phyloP scores from a whole-genome alignment of 352 stramenopile genomes.

The Phytophthora pini region DNA sequence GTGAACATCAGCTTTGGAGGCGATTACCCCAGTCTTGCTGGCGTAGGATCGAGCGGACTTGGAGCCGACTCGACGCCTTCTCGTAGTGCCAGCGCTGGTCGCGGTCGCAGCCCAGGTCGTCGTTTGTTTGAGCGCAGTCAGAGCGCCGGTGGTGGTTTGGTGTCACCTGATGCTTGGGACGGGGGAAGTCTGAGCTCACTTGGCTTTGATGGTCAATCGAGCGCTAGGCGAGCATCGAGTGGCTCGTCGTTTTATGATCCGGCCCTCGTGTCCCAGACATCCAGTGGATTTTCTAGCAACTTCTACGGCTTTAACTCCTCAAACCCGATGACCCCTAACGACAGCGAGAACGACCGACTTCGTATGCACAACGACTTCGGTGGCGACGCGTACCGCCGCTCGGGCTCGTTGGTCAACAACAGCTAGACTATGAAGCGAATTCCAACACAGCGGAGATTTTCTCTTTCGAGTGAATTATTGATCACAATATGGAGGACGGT shows the following conservation, averaged over 20 bases:
- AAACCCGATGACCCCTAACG: conserved; percentile 31
- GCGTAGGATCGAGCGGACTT: conserved; percentile 14
- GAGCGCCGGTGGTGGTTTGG: conserved; percentile 24
- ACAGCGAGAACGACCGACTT: conserved; percentile 37
- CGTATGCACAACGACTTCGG: conserved; percentile 40
- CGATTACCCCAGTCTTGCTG: conserved; percentile 51
- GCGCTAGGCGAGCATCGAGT: conserved; percentile 27
- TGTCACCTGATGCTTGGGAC: conserved; percentile 36
- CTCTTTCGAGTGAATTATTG: too few species aligned
- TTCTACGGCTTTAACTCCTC: conserved; percentile 45
- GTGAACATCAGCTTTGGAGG: conserved; percentile 90
- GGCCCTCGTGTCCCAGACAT: conserved; percentile 48
- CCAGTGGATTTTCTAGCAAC: conserved; percentile 37
- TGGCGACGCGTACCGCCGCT: conserved; percentile 47
- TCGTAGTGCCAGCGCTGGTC: conserved; percentile 22
- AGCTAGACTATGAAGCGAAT: conserved; percentile 26
- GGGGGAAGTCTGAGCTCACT: conserved; percentile 40
- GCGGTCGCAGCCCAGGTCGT: conserved; percentile 27
- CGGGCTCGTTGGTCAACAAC: conserved; percentile 59
- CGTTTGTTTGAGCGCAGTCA: conserved; percentile 51
- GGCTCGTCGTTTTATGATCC: conserved; percentile 58
- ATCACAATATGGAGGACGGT: conserved; percentile 6
- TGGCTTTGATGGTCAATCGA: conserved; percentile 31
- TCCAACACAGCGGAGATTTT: too few species aligned
- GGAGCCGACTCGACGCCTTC: conserved; percentile 5